Conservation (phyloP, 2,329 filamentous ascomycete genomes). For the Sordariomycetes sp. region DNA sequence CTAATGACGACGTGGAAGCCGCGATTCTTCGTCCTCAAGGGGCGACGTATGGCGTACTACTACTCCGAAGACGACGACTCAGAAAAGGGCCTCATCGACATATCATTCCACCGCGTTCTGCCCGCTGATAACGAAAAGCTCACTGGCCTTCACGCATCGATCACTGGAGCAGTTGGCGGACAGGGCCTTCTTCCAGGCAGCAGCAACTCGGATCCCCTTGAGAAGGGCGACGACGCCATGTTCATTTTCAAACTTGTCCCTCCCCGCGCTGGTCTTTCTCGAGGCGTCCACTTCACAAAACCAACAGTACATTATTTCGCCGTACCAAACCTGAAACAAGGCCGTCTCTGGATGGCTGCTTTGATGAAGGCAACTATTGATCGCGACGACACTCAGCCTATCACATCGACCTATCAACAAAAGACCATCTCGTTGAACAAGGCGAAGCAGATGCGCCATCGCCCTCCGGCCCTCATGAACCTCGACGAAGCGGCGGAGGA, state of each 20-base stretch:
- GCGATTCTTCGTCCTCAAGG: slow-evolving; percentile 88
- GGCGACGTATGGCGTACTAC: slow-evolving; percentile 87
- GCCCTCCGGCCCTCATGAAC: slow-evolving; percentile 82
- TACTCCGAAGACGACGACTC: slow-evolving; percentile 88
- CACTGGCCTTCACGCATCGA: slow-evolving; percentile 80
- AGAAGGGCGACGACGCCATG: slow-evolving; percentile 58
- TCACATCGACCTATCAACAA: slow-evolving; percentile 91
- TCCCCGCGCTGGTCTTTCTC: slow-evolving; percentile 75
- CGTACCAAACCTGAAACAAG: slow-evolving; percentile 80
- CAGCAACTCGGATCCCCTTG: slow-evolving; percentile 16
- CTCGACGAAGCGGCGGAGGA: slow-evolving; percentile 35
- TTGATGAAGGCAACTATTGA: slow-evolving; percentile 99
- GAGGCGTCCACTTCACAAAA: slow-evolving; percentile 94
- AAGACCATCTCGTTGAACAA: slow-evolving; percentile 92
- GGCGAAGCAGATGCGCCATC: slow-evolving; percentile 77
- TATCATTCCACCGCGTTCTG: slow-evolving; percentile 93
- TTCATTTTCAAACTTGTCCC: slow-evolving; percentile 99
- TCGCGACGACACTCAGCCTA: slow-evolving; percentile 68
- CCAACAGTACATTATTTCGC: slow-evolving; percentile 97
- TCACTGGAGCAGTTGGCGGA: slow-evolving; percentile 67
- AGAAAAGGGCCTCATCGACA: slow-evolving; percentile 94
- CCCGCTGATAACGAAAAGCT: slow-evolving; percentile 87
- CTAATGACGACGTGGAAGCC: slow-evolving; percentile 98
- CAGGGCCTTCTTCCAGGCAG: slow-evolving; percentile 38
- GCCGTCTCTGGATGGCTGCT: slow-evolving; percentile 94